Percentiles rank a stretch among this genome's conserved stretches.
Evolutionary conservation across 2,329 filamentous ascomycete genomes (phyloP).

Genomic region (Xylariaceae sp.): DNA sequence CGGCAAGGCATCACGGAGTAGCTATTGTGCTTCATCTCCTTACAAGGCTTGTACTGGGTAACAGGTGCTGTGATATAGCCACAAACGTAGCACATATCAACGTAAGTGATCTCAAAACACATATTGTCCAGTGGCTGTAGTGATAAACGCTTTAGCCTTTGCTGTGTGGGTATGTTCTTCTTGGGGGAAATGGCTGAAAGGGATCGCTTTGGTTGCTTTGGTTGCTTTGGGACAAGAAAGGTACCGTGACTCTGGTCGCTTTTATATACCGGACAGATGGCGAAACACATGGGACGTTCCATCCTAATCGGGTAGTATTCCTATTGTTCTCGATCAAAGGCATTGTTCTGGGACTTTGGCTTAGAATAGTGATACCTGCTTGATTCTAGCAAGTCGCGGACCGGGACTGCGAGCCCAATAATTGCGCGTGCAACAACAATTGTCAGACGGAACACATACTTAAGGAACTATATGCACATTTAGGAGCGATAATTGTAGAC

Average conservation of each 20-base stretch:
- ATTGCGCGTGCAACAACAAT: too few species aligned
- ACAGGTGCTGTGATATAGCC: neutral
- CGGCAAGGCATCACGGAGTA: neutral
- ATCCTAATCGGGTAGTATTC: too few species aligned
- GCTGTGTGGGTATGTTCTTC: neutral
- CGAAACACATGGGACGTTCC: too few species aligned
- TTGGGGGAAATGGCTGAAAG: neutral
- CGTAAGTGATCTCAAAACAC: neutral
- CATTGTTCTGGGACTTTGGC: too few species aligned
- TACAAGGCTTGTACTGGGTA: neutral
- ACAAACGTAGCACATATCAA: neutral
- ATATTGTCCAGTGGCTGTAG: neutral
- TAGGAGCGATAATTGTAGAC: too few species aligned
- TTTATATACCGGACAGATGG: neutral
- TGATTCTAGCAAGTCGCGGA: too few species aligned
- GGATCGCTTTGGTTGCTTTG: neutral
- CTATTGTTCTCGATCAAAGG: too few species aligned
- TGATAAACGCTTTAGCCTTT: neutral
- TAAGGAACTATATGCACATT: too few species aligned
- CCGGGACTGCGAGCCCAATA: too few species aligned
- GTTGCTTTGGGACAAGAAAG: neutral
- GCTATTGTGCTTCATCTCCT: neutral
- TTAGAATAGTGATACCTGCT: too few species aligned
- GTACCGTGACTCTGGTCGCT: neutral
- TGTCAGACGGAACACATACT: too few species aligned